A percentile compares a stretch with the other conserved stretches of the same genome.
These are phyloP conservation scores for Isabelozyma pseudorhagii DNA, from an alignment of 805 yeast species.

Conservation along the genomic window DNA sequence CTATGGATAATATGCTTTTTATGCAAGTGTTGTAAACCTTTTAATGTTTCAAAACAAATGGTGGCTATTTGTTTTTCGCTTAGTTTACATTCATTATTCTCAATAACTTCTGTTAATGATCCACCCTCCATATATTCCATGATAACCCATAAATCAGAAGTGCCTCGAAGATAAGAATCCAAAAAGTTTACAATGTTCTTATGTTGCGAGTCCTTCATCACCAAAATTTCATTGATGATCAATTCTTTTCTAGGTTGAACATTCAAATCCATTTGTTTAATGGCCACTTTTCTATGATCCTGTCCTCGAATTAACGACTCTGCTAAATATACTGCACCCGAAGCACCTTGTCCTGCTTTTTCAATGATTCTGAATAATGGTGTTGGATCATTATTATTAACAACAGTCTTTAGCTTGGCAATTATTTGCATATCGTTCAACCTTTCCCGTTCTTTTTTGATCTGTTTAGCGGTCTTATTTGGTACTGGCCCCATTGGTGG, in stretches of 20 bases:
- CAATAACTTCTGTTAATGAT: conserved; percentile 91
- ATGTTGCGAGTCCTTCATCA: conserved; percentile 95
- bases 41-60: conserved; percentile 84
- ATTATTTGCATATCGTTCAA: conserved; percentile 86
- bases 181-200: conserved; percentile 91
- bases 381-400: conserved; percentile 81
- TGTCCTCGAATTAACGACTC: conserved; percentile 49
- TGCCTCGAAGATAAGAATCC: conserved; percentile 81
- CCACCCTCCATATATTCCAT: conserved; percentile 99
- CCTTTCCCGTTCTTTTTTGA: conserved; percentile 39
- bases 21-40: conserved; percentile 90
- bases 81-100: conserved; percentile 68
- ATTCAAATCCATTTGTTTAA: conserved; percentile 90
- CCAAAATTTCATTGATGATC: conserved; percentile 91
- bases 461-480: conserved; percentile 35
- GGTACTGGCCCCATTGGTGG: conserved; percentile 10
- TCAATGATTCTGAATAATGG: conserved; percentile 73
- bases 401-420: conserved; percentile 78
- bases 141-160: conserved; percentile 91
- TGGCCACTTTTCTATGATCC: conserved; percentile 72
- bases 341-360: conserved; percentile 96
- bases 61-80: conserved; percentile 89
- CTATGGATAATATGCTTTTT: conserved; percentile 85
- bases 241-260: conserved; percentile 93
- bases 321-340: conserved; percentile 92